Conservation (phyloP, 345 rosid species). For the Salix koriyanagi region DNA sequence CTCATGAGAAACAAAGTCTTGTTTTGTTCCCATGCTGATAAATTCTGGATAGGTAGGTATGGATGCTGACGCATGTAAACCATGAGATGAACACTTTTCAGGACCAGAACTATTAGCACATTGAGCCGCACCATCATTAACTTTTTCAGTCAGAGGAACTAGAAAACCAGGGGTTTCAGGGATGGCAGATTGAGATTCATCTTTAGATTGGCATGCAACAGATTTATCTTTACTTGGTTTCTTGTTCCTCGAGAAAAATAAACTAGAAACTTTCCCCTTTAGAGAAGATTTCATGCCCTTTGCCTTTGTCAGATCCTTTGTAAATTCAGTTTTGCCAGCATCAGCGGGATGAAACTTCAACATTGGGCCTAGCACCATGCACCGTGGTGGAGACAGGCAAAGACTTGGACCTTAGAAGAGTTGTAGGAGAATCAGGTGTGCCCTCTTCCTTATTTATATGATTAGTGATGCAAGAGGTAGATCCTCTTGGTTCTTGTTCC, state of each 20-base stretch:
- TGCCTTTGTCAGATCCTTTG: conserved; percentile 48
- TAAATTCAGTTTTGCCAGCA: conserved; percentile 33
- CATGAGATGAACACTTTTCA: conserved; percentile 41
- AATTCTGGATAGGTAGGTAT: conserved; percentile 23
- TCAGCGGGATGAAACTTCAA: conserved; percentile 41
- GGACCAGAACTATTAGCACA: conserved; percentile 21
- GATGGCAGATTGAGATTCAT: conserved; percentile 31
- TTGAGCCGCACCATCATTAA: conserved; percentile 21
- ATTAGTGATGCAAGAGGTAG: conserved; percentile 45
- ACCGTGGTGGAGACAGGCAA: conserved; percentile 59
- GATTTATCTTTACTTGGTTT: conserved; percentile 54
- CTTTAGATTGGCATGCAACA: conserved; percentile 29
- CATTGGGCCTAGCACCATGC: conserved; percentile 41
- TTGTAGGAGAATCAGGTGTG: conserved; percentile 39
- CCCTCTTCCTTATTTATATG: conserved; percentile 44
- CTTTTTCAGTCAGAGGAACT: conserved; percentile 28
- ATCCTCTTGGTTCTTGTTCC: conserved; percentile 44
- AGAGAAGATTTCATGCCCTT: conserved; percentile 60
- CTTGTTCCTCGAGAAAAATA: conserved; percentile 73
- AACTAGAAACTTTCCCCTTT: conserved; percentile 65
- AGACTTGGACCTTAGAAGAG: conserved; percentile 70
- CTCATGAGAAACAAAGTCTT: conserved; percentile 38
- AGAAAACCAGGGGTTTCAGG: conserved; percentile 34
- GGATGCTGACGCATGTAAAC: conserved; percentile 26
- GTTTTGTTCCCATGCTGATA: conserved; percentile 23